These are phyloP conservation scores for Obelidium mucronatum DNA, from an alignment of 192 early-diverging fungal species.

Conservation along the genomic window DNA sequence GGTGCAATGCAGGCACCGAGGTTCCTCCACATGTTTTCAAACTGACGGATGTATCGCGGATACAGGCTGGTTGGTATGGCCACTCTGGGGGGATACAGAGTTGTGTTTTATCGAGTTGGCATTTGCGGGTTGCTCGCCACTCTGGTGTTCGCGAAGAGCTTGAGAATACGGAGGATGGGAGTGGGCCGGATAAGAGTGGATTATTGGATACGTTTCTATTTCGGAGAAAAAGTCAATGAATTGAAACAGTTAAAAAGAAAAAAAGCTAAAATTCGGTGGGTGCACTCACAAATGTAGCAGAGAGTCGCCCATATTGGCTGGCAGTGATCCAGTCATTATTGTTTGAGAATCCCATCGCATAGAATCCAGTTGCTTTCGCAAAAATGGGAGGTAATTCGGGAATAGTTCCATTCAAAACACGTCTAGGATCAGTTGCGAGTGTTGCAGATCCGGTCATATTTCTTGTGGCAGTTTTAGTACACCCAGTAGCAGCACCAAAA, in stretches of 20 bases:
- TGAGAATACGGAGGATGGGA: constrained; percentile 6
- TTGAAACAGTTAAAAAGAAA: no score
- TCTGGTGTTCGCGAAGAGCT: neutral
- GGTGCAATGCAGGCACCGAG: neutral
- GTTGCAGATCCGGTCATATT: no score
- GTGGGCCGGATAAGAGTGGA: constrained; percentile 10
- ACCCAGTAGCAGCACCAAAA: no score
- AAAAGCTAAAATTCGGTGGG: no score
- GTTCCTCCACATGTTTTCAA: constrained; percentile 10
- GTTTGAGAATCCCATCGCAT: neutral
- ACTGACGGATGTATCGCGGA: neutral
- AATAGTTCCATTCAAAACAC: constrained; percentile 21
- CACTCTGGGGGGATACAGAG: constrained; percentile 18
- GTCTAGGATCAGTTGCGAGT: constrained; percentile 5
- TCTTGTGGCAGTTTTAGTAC: no score
- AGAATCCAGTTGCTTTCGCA: constrained; percentile 1
- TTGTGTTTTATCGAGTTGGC: neutral
- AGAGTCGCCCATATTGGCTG: constrained; percentile 5
- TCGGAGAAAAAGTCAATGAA: no score
- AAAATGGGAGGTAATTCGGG: constrained; percentile 5
- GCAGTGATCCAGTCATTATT: constrained; percentile 24
- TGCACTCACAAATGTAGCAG: neutral
- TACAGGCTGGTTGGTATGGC: constrained; percentile 17
- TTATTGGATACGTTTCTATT: constrained; percentile 26
- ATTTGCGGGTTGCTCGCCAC: constrained; percentile 6